Evolutionary conservation across 345 rosid genomes (phyloP), one percentile per base, ranked within the genome.

Genomic region (Populus simonii): DNA sequence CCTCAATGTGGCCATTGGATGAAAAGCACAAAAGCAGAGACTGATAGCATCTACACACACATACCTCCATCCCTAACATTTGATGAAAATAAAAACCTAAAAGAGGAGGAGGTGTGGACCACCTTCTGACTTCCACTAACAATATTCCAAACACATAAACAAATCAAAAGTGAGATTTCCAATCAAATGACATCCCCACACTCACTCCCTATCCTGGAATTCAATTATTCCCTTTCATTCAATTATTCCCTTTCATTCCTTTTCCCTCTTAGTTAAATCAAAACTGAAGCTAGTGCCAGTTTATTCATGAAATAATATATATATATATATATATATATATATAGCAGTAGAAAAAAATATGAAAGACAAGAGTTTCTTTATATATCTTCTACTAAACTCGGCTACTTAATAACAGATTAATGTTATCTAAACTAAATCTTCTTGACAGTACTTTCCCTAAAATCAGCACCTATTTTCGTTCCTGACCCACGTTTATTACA

Each of bases 61-160:
- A 78, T 82, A 78, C 57, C 41, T 79, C 35, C 71, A 70, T 72
- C 18, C 57, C 66, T n/a, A 68, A 73, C 13, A 71, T 70, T 11
- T 36, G 2, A 8, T 15, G 43, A 6, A 74, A 63, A 57, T 49
- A 25, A 33, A 65, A 70, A 66, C 66, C 27, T 65, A 72, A 78
- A 85, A 78, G 70, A 27, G 23, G 2, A 18, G 20, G 4, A 17
- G 35, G 47, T 61, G 87, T 86, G 96, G 98, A 85, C 68, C 90
- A 82, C 72, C 49, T 31, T 89, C 90, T 91, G 93, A 88, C 90
- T 88, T 90, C 98, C 99, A 93, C 98, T 93, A 89, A 81, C 93
- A 92, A 82, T 90, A 93, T 95, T 91, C 97, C 91, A 84, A 87
- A 88, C 84, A 88, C 83, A 86, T 84, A 86, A 89, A 86, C 87